Base-by-base conservation (phyloP, 1,284 basidiomycete genomes). In the Rhodotorula mucilaginosa region DNA sequence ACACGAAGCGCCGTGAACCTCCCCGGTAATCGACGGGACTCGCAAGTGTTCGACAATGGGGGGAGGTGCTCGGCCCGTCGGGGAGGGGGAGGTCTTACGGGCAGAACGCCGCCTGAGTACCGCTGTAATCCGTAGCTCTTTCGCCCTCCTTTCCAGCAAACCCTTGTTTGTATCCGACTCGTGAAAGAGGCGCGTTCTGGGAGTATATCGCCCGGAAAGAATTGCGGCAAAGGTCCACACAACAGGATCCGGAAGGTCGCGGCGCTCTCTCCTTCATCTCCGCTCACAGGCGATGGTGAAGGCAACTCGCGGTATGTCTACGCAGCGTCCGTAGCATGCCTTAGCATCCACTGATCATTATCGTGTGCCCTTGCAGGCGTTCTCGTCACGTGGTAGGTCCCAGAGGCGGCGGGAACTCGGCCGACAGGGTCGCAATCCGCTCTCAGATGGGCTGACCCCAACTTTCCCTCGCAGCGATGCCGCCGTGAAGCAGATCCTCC, bases 401-500 rank as follows among this genome's bases (percentile, higher is more conserved):
- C 34, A 10, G n/a, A 23, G 8, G 56, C 21, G n/a, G 2, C 7
- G 18, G 47, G 21, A 29, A 21, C 29, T 15, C 29, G 29, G 23
- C 29, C 34, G n/a, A 12, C 61, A 31, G 2, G 7, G 21, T 19
- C 26, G 21, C 39, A 7, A 16, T 19, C 58, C 51, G 29, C 49
- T 23, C 31, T 19, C 8, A 51, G 16, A 51, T 23, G 49, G 7
- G 19, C 49, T 51, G 19, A 51, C 49, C 18, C 18, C n/a, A 8
- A n/a, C 7, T n/a, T 26, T n/a, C 23, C 6, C 26, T 2, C 10
- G 5, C 78, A 93, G 92, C 79, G 92, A 94, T 80, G 87, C 91
- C 8, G 92, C 92, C 5, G 92, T 93, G 65, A 94, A 94, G 82
- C 92, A 94, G 80, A 93, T 94, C 67, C 84, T 93, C 44, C 84